Evolutionary conservation across 176 grass and related monocot species (phyloP).

Genomic region (Ensete glaucum): DNA sequence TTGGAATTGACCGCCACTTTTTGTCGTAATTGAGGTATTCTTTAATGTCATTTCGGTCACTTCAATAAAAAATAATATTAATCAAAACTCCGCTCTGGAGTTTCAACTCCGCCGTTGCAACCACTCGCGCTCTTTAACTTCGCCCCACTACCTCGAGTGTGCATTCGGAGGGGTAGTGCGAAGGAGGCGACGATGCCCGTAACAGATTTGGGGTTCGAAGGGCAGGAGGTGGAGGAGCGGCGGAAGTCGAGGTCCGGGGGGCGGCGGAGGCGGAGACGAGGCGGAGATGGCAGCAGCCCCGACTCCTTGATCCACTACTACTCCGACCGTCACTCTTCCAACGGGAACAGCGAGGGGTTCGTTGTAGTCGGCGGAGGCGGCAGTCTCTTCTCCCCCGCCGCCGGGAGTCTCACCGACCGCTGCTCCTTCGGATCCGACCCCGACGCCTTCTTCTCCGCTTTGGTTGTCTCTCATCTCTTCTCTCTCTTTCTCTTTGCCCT

Average conservation of each 20-base stretch:
- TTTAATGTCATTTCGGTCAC: not conserved
- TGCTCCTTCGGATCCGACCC: constrained; percentile 18
- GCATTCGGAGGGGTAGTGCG: not conserved
- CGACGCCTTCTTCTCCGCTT: not conserved
- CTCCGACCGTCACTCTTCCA: constrained; percentile 3
- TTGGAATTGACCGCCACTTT: not conserved
- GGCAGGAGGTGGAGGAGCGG: not conserved
- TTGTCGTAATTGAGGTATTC: not conserved
- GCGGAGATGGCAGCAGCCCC: not conserved
- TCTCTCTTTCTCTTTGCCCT: not conserved
- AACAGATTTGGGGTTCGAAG: not conserved
- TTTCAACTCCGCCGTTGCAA: not conserved
- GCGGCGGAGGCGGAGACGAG: not conserved
- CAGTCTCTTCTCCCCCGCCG: not conserved
- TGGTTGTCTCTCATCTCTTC: not conserved
- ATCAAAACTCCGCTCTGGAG: not conserved
- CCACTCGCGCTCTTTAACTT: not conserved
- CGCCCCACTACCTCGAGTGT: not conserved
- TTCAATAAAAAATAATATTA: not conserved
- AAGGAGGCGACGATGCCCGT: not conserved
- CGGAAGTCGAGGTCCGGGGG: constrained; percentile 1
- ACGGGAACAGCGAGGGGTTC: not conserved
- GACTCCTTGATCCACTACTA: constrained; percentile 9
- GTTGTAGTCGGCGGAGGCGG: not conserved
- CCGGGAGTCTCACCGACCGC: not conserved